Evolutionary conservation across 495 filamentous ascomycete genomes (phyloP).

Genomic region (Eremomyces bilateralis): DNA sequence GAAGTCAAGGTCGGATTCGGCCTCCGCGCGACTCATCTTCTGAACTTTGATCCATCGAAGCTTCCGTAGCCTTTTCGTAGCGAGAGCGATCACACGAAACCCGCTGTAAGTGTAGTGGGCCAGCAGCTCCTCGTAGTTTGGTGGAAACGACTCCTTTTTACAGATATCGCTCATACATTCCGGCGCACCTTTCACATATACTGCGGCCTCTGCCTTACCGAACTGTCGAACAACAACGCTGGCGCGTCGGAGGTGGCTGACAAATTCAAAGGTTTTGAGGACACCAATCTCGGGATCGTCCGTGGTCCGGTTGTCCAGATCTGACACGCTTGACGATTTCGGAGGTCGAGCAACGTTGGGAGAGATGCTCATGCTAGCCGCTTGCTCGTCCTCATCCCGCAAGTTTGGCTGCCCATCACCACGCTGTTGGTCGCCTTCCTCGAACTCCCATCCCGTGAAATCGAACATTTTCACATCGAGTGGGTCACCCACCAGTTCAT

Average conservation of each 20-base stretch:
- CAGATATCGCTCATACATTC: conserved; percentile 94
- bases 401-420: conserved; percentile 25
- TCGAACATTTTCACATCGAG: conserved; percentile 98
- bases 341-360: conserved; percentile 79
- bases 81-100: conserved; percentile 94
- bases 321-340: conserved; percentile 12
- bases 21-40: conserved; percentile 71
- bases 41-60: conserved; percentile 85
- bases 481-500: conserved; percentile 78
- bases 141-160: conserved; percentile 55
- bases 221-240: conserved; percentile 83
- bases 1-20: conserved; percentile 65
- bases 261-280: conserved; percentile 79
- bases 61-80: conserved; percentile 65
- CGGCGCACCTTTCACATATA: conserved; percentile 93
- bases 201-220: conserved; percentile 50
- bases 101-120: conserved; percentile 83
- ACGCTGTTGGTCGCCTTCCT: conserved; percentile 52
- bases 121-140: conserved; percentile 73
- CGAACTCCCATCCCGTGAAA: conserved; percentile 82
- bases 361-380: conserved; percentile 11
- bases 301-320: conserved; percentile 1
- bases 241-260: conserved; percentile 81
- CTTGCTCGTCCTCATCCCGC: conserved; percentile 40
- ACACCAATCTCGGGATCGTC: conserved; percentile 46